Base-by-base conservation (phyloP, 108 stramenopile species). In the Schizochytrium sp. region DNA sequence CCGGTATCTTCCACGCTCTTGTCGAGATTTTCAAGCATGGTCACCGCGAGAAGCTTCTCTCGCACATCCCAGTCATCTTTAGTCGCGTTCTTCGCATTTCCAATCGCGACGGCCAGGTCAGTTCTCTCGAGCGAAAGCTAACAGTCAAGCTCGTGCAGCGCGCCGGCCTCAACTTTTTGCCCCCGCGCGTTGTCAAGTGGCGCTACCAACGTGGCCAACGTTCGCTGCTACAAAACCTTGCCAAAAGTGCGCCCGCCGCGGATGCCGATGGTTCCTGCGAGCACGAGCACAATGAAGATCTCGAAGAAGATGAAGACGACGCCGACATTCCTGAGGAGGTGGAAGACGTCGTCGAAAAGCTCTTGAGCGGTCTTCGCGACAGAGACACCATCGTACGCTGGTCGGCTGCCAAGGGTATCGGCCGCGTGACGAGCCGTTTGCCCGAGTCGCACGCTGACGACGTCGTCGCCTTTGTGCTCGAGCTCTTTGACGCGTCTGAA, bases 331-430 rank as follows among this genome's bases (percentile, higher is more conserved):
- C 97, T 25, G 96, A 97, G 83, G 93, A 96, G 91, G 95, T 99
- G 28, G 99, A 99, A 93, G 97, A 98, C 72, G 95, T 97, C 60
- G 95, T 98, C 91, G 98, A 96, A 58, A 95, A 94, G 90, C 93
- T 99, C n/a, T 88, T 98, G 25, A 83, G 58, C 19, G 94, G 93
- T 12, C 90, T 98, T 14, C 89, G 93, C 34, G 97, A 98, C 92
- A 88, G 96, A 12, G 94, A 94, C 88, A 99, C 99, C n/a, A 93
- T 96, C 28, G 99, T 99, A 25, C 93, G 99, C 58, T 99, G 99
- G 99, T 97, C 96, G 0, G 97, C 98, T 4, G 98, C 99, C 44
- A 99, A 99, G 91, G 98, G 98, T 25, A 93, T 99, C 41, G 99
- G 98, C 18, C 94, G 99, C 25, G 88, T 99, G 34, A 96, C 97